Evolutionary conservation across 768 basidiomycete genomes (phyloP).

Genomic region (Guyanaporus albipodus): DNA sequence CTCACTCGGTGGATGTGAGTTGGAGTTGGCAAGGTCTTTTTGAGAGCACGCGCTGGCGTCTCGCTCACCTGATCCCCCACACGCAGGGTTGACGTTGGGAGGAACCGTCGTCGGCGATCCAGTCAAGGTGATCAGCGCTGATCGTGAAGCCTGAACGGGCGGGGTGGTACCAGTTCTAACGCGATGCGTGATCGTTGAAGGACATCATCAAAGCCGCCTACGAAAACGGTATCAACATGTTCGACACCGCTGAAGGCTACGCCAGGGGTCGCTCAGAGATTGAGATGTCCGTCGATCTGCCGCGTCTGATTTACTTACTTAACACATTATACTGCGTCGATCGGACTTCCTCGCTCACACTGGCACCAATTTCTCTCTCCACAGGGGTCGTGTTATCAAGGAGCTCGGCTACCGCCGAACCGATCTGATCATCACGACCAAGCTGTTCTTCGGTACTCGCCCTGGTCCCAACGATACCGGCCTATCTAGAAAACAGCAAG

Average conservation of each 20-base stretch:
- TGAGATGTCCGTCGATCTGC: conserved; percentile 49
- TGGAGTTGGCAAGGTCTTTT: background rate
- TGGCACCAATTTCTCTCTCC: no score
- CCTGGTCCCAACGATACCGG: conserved; percentile 42
- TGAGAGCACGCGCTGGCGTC: no score
- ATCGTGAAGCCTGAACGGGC: no score
- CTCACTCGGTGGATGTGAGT: conserved; percentile 48
- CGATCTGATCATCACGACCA: conserved; percentile 54
- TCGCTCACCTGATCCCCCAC: background rate
- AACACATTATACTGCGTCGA: no score
- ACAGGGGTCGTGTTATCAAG: conserved; percentile 52
- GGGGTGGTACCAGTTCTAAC: no score
- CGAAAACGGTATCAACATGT: conserved; percentile 50
- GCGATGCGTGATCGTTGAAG: no score
- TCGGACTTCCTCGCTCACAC: no score
- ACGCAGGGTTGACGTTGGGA: conserved; percentile 43
- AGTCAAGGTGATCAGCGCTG: conserved; percentile 38
- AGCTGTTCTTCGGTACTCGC: conserved; percentile 54
- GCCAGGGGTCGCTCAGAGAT: conserved; percentile 46
- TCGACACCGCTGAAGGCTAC: conserved; percentile 47
- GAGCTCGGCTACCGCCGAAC: conserved; percentile 48
- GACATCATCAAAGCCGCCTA: conserved; percentile 54
- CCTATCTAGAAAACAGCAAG: conserved; percentile 33
- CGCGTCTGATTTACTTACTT: no score
- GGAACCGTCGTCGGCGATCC: conserved; percentile 46